Base-by-base conservation (phyloP, 768 basidiomycete species). In the Suillus weaverae region DNA sequence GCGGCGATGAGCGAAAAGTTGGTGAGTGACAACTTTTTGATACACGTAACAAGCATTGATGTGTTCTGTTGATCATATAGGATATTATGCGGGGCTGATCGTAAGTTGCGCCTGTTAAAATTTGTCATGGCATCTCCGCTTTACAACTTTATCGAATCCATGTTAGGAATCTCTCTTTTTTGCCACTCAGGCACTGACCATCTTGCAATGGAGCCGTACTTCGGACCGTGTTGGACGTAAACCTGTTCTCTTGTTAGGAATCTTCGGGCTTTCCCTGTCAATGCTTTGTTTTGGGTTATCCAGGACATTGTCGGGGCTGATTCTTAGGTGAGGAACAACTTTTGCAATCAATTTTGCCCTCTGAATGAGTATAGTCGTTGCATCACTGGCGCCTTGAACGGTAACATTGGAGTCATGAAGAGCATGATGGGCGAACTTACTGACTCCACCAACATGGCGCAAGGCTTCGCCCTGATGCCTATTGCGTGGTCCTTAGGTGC, bases 341-440 rank as follows among this genome's bases (percentile, higher is more conserved):
- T 62, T 30, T 33, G 57, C 60, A 39, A 8, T 13, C 5, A 20
- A 6, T 54, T 10, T 51, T 1, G 32, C 4, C 56, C 18, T 51
- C 62, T 16, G 5, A 61, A 38, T 16, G 9, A n/a, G 32, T 44
- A 68, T 62, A 77, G 78, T 41, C 90, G 90, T n/a, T 90, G 89
- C 67, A 74, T 91, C 20, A 86, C 85, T 54, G 89, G 90, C 4
- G 76, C 88, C 60, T 73, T 91, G 26, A 89, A 90, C 66, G 90
- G 89, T 44, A 89, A 89, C 69, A 82, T 87, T 5, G 88, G 85
- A 5, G 88, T 92, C 33, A 87, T 91, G 82, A 92, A 91, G 70
- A 88, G 86, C 67, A 85, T 86, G 69, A 81, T 91, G 77, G 88
- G 83, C 0, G 89, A 90, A 62, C 72, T 90, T 38, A 89, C 88